Evolutionary conservation across 345 rosid genomes (phyloP).

Genomic region (Nasturtium officinale): DNA sequence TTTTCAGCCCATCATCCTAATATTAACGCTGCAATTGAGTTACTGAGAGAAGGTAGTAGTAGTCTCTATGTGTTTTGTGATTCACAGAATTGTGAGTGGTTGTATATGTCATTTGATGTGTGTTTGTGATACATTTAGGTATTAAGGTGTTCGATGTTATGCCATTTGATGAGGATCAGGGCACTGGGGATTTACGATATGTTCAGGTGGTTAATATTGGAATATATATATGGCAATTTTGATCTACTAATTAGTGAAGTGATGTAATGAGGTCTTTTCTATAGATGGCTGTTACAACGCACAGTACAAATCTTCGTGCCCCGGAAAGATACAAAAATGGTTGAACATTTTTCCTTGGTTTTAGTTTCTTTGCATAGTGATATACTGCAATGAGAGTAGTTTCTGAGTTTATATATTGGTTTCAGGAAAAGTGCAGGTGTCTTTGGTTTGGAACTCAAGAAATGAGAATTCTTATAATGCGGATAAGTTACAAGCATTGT

Average conservation of each 20-base stretch:
- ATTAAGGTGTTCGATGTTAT: conserved; percentile 62
- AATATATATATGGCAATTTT: neutral
- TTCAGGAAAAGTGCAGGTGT: conserved; percentile 84
- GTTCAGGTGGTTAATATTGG: conserved; percentile 66
- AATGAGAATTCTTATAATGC: conserved; percentile 72
- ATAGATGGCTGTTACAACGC: conserved; percentile 93
- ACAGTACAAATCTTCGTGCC: conserved; percentile 75
- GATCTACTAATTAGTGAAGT: neutral
- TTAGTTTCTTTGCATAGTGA: neutral
- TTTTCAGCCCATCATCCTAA: conserved; percentile 87
- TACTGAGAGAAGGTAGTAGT: conserved; percentile 70
- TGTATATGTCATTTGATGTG: conserved; percentile 9
- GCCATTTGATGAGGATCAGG: conserved; percentile 83
- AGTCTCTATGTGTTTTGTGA: neutral
- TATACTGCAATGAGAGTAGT: neutral
- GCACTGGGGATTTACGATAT: conserved; percentile 84
- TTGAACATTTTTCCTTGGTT: conserved; percentile 30
- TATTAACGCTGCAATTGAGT: conserved; percentile 81
- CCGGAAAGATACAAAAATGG: conserved; percentile 84
- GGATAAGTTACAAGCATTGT: conserved; percentile 72
- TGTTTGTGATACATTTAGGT: conserved; percentile 46
- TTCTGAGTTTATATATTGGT: conserved; percentile 24
- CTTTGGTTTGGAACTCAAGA: conserved; percentile 93
- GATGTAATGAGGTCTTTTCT: conserved; percentile 33
- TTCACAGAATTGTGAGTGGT: neutral